These are phyloP conservation scores for Hyaloperonospora brassicae DNA, from an alignment of 352 stramenopile genomes.

Conservation along the genomic window DNA sequence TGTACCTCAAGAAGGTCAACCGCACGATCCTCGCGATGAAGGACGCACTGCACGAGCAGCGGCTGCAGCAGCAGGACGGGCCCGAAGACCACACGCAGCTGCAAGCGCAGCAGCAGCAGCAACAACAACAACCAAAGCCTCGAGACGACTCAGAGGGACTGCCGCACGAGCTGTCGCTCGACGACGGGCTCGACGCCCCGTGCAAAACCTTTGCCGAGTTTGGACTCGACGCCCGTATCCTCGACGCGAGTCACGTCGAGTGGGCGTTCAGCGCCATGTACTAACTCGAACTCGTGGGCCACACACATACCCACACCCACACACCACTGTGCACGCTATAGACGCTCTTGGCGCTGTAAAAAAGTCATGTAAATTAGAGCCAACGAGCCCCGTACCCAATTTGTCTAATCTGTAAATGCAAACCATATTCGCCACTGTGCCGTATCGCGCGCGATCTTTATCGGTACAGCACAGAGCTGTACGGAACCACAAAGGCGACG, in stretches of 20 bases:
- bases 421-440: conserved; percentile 1
- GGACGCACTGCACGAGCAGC: conserved; percentile 46
- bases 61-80: conserved; percentile 26
- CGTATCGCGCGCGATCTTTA: no score
- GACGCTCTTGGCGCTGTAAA: conserved; percentile 7
- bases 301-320: no score
- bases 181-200: conserved; percentile 13
- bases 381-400: conserved; percentile 22
- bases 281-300: conserved; percentile 38
- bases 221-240: conserved; percentile 53
- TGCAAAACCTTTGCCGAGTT: conserved; percentile 71
- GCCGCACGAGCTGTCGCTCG: conserved; percentile 1
- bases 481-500: conserved; percentile 32
- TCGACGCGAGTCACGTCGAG: conserved; percentile 50
- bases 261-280: conserved; percentile 77
- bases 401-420: conserved; percentile 16
- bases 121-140: no score
- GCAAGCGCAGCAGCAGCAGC: conserved; percentile 8
- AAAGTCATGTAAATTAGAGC: conserved; percentile 24
- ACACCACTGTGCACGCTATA: conserved; percentile 12
- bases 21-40: conserved; percentile 76
- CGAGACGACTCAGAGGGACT: conserved; percentile 2
- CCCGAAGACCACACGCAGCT: conserved; percentile 16
- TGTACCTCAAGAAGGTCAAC: conserved; percentile 78
- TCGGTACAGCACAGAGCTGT: conserved; percentile 10